Percentiles rank a stretch among this genome's conserved stretches.
Evolutionary conservation across 2,329 filamentous ascomycete genomes (phyloP).

Genomic region (Ambrosiella cleistominuta): DNA sequence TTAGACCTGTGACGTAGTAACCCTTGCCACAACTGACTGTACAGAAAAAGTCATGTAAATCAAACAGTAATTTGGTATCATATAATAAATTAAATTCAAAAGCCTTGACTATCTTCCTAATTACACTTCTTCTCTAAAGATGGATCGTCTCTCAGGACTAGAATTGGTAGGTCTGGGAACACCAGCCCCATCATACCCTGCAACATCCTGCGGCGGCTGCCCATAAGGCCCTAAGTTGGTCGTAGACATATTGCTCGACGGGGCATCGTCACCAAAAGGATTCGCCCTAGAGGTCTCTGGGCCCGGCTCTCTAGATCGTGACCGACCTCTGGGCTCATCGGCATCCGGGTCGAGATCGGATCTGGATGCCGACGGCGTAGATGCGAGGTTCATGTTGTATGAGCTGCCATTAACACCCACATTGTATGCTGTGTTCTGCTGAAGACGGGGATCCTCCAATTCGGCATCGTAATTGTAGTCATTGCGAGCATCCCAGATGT

Average conservation of each 20-base stretch:
- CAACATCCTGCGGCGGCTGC: conserved; percentile 17
- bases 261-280: conserved; percentile 55
- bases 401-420: conserved; percentile 21
- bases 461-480: conserved; percentile 34
- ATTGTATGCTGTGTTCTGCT: conserved; percentile 13
- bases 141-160: conserved; percentile 49
- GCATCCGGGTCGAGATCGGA: conserved; percentile 10
- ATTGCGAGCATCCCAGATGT: conserved; percentile 66
- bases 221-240: conserved; percentile 52
- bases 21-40: neutral
- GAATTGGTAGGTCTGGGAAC: conserved; percentile 26
- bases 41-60: neutral
- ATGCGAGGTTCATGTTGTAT: conserved; percentile 33
- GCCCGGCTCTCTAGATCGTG: conserved; percentile 26
- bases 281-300: conserved; percentile 26
- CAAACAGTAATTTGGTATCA: neutral
- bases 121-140: conserved; percentile 54
- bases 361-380: conserved; percentile 20
- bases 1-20: neutral
- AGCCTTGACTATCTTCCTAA: neutral
- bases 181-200: neutral
- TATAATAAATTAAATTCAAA: neutral
- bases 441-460: conserved; percentile 7
- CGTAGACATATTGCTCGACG: conserved; percentile 42
- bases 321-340: conserved; percentile 21